Conservation (phyloP, 768 basidiomycete genomes). For the Russula emetica region DNA sequence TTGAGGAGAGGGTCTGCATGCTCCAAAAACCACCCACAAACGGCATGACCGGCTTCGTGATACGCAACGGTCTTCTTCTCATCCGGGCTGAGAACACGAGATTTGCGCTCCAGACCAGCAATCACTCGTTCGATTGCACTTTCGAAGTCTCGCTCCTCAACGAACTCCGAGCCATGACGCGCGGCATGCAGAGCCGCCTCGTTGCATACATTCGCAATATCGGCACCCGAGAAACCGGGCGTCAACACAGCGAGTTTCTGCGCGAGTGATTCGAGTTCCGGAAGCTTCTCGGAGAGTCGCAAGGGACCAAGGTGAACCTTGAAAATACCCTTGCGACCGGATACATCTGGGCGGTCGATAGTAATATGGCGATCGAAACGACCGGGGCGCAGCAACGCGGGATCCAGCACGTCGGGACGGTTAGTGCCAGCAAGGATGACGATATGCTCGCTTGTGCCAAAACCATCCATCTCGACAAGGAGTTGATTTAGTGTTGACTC, state of each 20-base stretch:
- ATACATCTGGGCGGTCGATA: slow-evolving; percentile 92
- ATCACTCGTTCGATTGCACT: slow-evolving; percentile 98
- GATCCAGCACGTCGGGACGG: slow-evolving; percentile 92
- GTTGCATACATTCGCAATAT: slow-evolving; percentile 98
- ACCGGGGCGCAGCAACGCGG: slow-evolving; percentile 93
- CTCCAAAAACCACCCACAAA: slow-evolving; percentile 98
- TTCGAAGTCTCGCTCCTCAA: slow-evolving; percentile 87
- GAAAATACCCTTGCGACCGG: slow-evolving; percentile 91
- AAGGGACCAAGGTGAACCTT: slow-evolving; percentile 86
- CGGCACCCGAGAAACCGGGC: slow-evolving; percentile 97
- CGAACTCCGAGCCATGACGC: slow-evolving; percentile 70
- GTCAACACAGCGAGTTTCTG: slow-evolving; percentile 95
- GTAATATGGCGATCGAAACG: slow-evolving; percentile 96
- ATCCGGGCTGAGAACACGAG: slow-evolving; percentile 83
- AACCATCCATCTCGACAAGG: slow-evolving; percentile 99
- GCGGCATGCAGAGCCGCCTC: slow-evolving; percentile 96
- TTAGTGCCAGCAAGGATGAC: slow-evolving; percentile 97
- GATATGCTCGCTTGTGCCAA: slow-evolving; percentile 94
- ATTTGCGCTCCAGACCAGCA: slow-evolving; percentile 95
- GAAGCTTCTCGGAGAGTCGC: slow-evolving; percentile 54
- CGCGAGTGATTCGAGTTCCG: slow-evolving; percentile 56
- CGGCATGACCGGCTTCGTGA: slow-evolving; percentile 98
- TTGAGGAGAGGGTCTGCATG: slow-evolving; percentile 95
- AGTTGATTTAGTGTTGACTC: slow-evolving; percentile 97
- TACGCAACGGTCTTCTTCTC: slow-evolving; percentile 99